phyloP scores from a whole-genome alignment of 306 rosid species.

The Vigna radiata region DNA sequence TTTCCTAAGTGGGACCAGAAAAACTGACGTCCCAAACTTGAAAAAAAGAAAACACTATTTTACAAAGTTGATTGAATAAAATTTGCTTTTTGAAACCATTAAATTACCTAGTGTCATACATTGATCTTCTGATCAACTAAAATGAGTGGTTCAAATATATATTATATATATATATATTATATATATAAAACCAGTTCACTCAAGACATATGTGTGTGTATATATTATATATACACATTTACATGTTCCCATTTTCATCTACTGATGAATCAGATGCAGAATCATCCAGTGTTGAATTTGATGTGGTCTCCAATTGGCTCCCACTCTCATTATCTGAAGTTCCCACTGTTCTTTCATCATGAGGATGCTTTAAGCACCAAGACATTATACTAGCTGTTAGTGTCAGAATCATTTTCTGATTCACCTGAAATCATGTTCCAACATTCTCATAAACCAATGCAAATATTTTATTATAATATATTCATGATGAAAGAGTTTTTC shows the following conservation, averaged over 20 bases:
- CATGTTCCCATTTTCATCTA: conserved; percentile 70
- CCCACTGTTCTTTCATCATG: conserved; percentile 65
- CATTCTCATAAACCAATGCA: not conserved
- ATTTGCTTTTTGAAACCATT: conserved; percentile 44
- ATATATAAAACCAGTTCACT: conserved; percentile 26
- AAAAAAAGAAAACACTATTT: not conserved
- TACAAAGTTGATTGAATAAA: conserved; percentile 46
- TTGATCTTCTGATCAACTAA: conserved; percentile 62
- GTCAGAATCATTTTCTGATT: conserved; percentile 99
- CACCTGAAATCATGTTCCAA: conserved; percentile 58
- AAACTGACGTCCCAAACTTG: conserved; percentile 10
- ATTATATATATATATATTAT: conserved; percentile 3
- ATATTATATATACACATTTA: conserved; percentile 48
- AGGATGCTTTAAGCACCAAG: conserved; percentile 86
- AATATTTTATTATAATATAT: not conserved
- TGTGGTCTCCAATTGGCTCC: conserved; percentile 74
- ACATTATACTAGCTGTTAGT: conserved; percentile 93
- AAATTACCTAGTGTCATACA: conserved; percentile 49
- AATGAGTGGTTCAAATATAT: conserved; percentile 24
- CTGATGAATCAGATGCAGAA: conserved; percentile 88
- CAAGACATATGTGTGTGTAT: not conserved
- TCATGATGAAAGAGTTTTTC: too few relatives aligned
- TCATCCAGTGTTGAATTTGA: conserved; percentile 89
- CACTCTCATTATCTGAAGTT: conserved; percentile 78
- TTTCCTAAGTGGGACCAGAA: not conserved